Base-by-base conservation (phyloP, 1,139 yeast species). In the Hanseniaspora sp. region DNA sequence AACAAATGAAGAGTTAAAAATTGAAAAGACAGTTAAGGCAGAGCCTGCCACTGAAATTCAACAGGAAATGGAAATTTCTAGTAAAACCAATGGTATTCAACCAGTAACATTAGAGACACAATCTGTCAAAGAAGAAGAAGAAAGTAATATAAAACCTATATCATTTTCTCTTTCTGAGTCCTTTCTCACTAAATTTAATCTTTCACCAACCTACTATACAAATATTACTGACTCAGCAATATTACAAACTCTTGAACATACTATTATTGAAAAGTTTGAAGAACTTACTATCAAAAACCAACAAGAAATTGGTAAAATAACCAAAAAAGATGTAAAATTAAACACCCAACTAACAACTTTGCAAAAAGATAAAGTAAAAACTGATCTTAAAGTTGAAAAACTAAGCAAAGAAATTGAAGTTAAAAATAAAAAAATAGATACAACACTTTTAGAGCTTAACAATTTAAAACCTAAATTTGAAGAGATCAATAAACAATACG, bases 231-330 rank as follows among this genome's bases (percentile, higher is more conserved):
- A 45, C 7, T 28, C 33, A 39, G 13, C 56, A 43, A 40, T 52
- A 39, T 28, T 56, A 54, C 18, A 54, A 57, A 30, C 56, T 30
- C 18, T 55, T 29, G 35, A 44, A 33, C 30, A 47, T 30, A 15
- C 53, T 28, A 39, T 46, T 28, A 11, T 33, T 2, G 15, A 39
- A 23, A 39, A 39, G 9, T 33, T 45, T 34, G 38, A 77, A 59
- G 88, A 84, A 48, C 73, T 72, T 30, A 72, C 73, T 40, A 74
- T 84, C 18, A 58, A 82, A 78, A 71, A 90, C 39, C 67, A 84
- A 63, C 79, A 77, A 56, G 97, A 90, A 67, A 96, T 96, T 4
- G 83, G 85, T 59, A 78, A 77, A 33, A 70, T 90, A 42, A 83
- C 95, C 0, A 76, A 77, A 57, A 83, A 80, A 58, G 96, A 92